Evolutionary conservation across 2,329 filamentous ascomycete genomes (phyloP).

Genomic region (Claviceps humidiphila): DNA sequence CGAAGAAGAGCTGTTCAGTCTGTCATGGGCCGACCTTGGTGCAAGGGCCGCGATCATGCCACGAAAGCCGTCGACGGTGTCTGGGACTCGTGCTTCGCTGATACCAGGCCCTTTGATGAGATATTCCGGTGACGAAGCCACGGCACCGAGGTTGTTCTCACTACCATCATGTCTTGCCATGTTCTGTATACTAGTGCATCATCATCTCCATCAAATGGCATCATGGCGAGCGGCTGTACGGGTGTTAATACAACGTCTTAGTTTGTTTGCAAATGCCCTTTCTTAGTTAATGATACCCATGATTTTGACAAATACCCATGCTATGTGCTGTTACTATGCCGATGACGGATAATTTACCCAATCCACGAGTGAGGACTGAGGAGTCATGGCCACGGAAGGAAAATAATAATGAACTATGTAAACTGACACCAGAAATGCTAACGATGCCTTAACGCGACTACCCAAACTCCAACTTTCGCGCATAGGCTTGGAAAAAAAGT

Average conservation of each 20-base stretch:
- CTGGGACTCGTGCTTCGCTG: constrained; percentile 94
- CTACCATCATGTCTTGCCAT: background rate
- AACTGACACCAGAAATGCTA: background rate
- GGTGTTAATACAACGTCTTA: background rate
- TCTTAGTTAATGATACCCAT: constrained; percentile 2
- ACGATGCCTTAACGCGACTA: constrained; percentile 3
- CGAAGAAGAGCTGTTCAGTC: constrained; percentile 67
- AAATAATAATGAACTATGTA: background rate
- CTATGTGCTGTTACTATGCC: background rate
- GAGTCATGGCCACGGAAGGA: background rate
- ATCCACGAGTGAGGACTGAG: background rate
- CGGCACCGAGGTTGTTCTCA: background rate
- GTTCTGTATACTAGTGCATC: constrained; percentile 3
- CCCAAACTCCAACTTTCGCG: constrained; percentile 19
- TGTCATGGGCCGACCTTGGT: constrained; percentile 62
- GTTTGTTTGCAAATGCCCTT: background rate
- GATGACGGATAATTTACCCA: too few species aligned
- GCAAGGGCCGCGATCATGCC: constrained; percentile 77
- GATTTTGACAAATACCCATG: background rate
- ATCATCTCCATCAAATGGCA: background rate
- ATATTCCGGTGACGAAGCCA: constrained; percentile 56
- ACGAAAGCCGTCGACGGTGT: constrained; percentile 86
- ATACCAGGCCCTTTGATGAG: constrained; percentile 93
- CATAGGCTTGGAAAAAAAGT: constrained; percentile 6
- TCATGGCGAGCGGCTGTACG: background rate